Base-by-base conservation (phyloP, 2,329 filamentous ascomycete genomes). In the Penicillium sp. region DNA sequence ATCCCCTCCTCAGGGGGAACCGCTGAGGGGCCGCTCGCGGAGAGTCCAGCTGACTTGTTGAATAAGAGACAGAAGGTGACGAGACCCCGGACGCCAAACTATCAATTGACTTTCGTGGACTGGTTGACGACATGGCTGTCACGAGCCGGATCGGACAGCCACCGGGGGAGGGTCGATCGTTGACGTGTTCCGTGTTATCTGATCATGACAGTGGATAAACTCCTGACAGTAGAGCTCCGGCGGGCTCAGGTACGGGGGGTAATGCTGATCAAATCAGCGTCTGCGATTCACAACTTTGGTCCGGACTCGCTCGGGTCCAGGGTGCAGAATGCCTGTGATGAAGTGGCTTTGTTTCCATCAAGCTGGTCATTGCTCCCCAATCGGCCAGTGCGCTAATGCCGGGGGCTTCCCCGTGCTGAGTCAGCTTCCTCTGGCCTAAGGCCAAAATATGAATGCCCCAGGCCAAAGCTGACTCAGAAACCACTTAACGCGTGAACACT, bases 31-130 rank as follows among this genome's bases (percentile, higher is more conserved):
- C 64, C 10, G 67, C 60, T 14, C 71, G 71, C 36, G 70, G 69
- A 22, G 69, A 74, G 46, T 76, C 74, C 43, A 74, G 58, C 57
- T 73, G 71, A n/a, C 57, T 63, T 28, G 67, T 64, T 12, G 69
- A 69, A 56, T 65, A 82, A 60, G 77, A 74, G 38, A 82, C 76
- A 28, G 78, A 75, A 38, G 76, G 75, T 12, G 78, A 77, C 28
- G 82, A 79, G 16, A 82, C 79, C 40, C 80, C 74, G 28, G 84
- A 79, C 14, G 83, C 78, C 63, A 88, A 73, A 68, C 84, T 87
- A 73, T 88, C 86, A 67, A 85, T 80, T 61, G 86, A 88, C 75
- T 85, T 86, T 67, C 84, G 82, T 63, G 83, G 82, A 62, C 76
- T 81, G 50, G 81, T 82, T 62, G 83, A 80, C 69, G 81, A 84